Conservation (phyloP, 371 early-diverging fungal species). For the Mortierella sp. region DNA sequence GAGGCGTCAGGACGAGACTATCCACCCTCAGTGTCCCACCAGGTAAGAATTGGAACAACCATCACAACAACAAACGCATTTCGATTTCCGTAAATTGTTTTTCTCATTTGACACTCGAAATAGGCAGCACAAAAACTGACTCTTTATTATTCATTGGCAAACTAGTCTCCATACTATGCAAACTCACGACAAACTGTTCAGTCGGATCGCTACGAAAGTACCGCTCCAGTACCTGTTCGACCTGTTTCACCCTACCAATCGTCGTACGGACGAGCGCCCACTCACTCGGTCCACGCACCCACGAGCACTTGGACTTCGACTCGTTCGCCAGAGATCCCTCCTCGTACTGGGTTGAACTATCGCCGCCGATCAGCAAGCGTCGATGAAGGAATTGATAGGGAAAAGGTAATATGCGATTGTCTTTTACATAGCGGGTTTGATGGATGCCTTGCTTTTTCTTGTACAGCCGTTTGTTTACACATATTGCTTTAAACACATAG, state of each 20-base stretch:
- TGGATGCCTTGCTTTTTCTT: not conserved
- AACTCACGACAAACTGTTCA: slow-evolving; percentile 25
- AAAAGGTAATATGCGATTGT: slow-evolving; percentile 23
- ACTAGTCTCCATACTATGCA: slow-evolving; percentile 26
- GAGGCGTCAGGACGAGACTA: slow-evolving; percentile 30
- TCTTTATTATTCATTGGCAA: not conserved
- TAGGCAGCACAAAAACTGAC: not conserved
- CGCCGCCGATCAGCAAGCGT: slow-evolving; percentile 43
- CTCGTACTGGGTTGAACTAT: slow-evolving; percentile 26
- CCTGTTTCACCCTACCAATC: slow-evolving; percentile 36
- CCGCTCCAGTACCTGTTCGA: slow-evolving; percentile 21
- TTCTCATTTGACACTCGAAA: too few relatives aligned
- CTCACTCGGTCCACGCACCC: slow-evolving; percentile 21
- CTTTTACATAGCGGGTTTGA: not conserved
- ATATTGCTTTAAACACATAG: slow-evolving; percentile 6
- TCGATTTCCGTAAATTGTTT: not conserved
- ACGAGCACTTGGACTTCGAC: slow-evolving; percentile 27
- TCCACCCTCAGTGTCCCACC: slow-evolving; percentile 25
- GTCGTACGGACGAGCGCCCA: slow-evolving; percentile 14
- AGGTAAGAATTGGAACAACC: slow-evolving; percentile 12
- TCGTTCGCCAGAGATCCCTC: slow-evolving; percentile 34
- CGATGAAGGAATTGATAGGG: slow-evolving; percentile 43
- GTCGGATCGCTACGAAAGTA: slow-evolving; percentile 30
- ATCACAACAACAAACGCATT: too few relatives aligned
- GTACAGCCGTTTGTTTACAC: not conserved